Percentiles rank a stretch among this genome's conserved stretches.
Evolutionary conservation across 208 protist genomes (phyloP).

Genomic region (Herpetomonas samuelpessoai): DNA sequence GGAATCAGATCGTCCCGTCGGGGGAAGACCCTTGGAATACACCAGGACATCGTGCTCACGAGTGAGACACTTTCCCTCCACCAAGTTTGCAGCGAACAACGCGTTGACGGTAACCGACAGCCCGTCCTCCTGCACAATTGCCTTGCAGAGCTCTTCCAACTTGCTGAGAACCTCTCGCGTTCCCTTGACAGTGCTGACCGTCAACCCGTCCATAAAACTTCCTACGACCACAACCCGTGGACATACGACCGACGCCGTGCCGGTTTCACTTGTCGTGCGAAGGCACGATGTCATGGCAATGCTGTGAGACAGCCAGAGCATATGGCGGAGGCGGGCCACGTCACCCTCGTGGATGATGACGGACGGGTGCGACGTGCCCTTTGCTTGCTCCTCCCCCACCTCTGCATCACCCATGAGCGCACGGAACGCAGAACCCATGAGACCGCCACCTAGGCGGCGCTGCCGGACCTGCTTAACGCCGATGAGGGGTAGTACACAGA

Average conservation of each 20-base stretch:
- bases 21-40: too few species aligned
- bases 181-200: background rate
- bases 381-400: too few species aligned
- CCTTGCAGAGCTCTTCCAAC: background rate
- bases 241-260: too few species aligned
- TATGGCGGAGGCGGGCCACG: background rate
- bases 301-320: background rate
- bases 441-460: background rate
- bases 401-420: background rate
- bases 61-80: background rate
- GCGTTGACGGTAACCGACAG: background rate
- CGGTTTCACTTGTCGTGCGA: too few species aligned
- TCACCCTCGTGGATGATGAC: background rate
- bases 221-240: background rate
- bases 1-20: too few species aligned
- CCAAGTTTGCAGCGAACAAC: background rate
- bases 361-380: too few species aligned
- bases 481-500: background rate
- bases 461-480: conserved; percentile 2
- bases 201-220: background rate
- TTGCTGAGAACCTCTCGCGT: background rate
- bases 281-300: too few species aligned
- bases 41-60: too few species aligned
- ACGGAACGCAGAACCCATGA: background rate
- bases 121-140: background rate